Base-by-base conservation (phyloP, 192 early-diverging fungal genomes). In the Podila clonocystis region DNA sequence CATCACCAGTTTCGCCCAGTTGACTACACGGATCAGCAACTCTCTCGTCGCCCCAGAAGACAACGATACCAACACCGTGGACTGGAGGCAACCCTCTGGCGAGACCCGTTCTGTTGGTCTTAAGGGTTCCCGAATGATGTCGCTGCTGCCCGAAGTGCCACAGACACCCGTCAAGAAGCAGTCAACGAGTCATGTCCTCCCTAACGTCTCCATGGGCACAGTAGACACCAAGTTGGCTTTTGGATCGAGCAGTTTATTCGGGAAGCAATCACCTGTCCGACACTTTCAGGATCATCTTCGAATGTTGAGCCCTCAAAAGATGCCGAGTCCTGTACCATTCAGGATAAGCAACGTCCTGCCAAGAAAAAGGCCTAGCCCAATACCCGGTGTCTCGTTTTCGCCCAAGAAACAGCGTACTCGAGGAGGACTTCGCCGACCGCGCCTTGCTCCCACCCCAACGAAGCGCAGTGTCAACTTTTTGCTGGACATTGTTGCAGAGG, bases 381-480 rank as follows among this genome's bases (percentile, higher is more conserved):
- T 72, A 49, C 49, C 68, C 9, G 77, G 61, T 31, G 64, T 73
- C 24, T 5, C 65, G 11, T 80, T 73, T 29, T 72, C 77, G 12
- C 77, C 70, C 4, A 80, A 69, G 33, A 48, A 64, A 45, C 31
- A 57, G 26, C 75, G 75, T 24, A 26, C 64, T 0, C 64, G 75
- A 9, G 77, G 77, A 58, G 77, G 70, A 50, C 50, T 80, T 29
- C 65, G 70, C 29, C 70, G 68, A 19, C 70, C 66, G 12, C 70
- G 69, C 20, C 22, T 52, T 3, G 52, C 62, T 0, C 67, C 77
- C 12, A 61, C 67, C 8, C 65, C 76, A 22, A 61, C 62, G 7
- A 80, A 80, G 49, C 70, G 71, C 29, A 64, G 33, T 9, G 77
- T 80, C 45, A 72, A 72, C 45, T 80, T 80, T 73, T 66, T 68